A percentile compares a stretch with the other conserved stretches of the same genome.
Evolutionary conservation across 306 rosid species (phyloP).

Genomic region (Parietaria judaica): DNA sequence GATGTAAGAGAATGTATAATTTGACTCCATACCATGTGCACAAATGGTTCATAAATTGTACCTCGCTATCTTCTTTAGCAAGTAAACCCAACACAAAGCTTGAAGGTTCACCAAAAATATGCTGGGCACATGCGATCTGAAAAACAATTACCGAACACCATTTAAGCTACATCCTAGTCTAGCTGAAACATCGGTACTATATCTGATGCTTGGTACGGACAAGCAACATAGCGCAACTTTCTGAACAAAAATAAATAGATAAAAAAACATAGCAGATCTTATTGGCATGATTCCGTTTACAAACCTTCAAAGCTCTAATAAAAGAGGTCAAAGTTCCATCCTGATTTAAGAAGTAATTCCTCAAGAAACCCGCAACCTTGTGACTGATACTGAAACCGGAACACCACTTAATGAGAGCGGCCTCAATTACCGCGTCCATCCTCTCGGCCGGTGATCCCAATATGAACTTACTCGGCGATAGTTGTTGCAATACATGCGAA

Average conservation of each 20-base stretch:
- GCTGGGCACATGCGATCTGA: constrained; percentile 76
- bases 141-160: constrained; percentile 17
- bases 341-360: constrained; percentile 77
- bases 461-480: constrained; percentile 51
- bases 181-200: constrained; percentile 3
- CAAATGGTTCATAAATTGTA: constrained; percentile 11
- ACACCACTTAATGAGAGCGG: constrained; percentile 65
- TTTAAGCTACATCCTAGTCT: constrained; percentile 19
- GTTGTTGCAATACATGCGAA: constrained; percentile 61
- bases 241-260: background rate
- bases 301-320: constrained; percentile 85
- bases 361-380: constrained; percentile 72
- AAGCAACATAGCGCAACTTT: background rate
- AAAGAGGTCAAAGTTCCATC: constrained; percentile 89
- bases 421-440: constrained; percentile 87
- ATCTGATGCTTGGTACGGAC: constrained; percentile 3
- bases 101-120: constrained; percentile 71
- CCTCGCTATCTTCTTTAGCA: constrained; percentile 43
- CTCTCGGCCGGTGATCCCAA: constrained; percentile 74
- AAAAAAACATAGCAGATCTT: constrained; percentile 5
- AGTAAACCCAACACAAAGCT: constrained; percentile 53
- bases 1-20: no score
- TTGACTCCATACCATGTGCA: background rate
- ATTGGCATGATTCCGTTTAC: constrained; percentile 11
- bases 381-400: constrained; percentile 61